Evolutionary conservation across 1,139 yeast species (phyloP), one percentile per base, ranked within the genome.

Genomic region (Candida sanyaensis): DNA sequence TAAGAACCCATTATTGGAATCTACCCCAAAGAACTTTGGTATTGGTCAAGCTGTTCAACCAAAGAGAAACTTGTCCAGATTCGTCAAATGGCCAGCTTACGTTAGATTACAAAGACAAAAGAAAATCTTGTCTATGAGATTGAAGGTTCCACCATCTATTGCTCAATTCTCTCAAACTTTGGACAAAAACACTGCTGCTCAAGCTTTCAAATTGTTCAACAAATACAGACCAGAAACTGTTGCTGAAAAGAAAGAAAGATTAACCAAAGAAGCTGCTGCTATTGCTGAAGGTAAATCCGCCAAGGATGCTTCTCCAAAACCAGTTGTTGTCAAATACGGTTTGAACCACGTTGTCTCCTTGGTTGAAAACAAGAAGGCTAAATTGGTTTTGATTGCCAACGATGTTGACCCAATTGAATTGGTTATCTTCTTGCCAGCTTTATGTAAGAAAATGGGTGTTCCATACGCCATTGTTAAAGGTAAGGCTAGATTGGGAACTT

Each of bases 401-500:
- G 98, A 92, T 67, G 98, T 92, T 69, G 98, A 92, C 83, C 98
- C 98, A 74, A 89, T 92, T 71, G 98, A 92, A 80, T 83, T 92
- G 73, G 98, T 92, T 64, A 81, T 92, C 63, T 92, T 88, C 86
- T 81, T 92, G 64, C 98, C 98, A 72, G 97, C 98, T 76, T 85
- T 92, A 71, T 92, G 97, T 83, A 89, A 93, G 83, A 92, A 92
- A 87, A 86, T 92, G 95, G 98, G 98, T 79, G 91, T 93, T 62
- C 98, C 98, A 74, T 92, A 91, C 82, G 97, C 97, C 63, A 88
- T 92, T 71, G 90, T 92, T 68, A 92, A 92, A 85, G 97, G 97
- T 77, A 92, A 91, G 87, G 97, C 97, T 61, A 90, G 97, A 85
- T 86, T 92, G 69, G 97, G 97, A 65, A 88, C 97, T 67, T 84